Evolutionary conservation across 164 flowering plant genomes (phyloP).

Genomic region (Chimonanthus salicifolius): DNA sequence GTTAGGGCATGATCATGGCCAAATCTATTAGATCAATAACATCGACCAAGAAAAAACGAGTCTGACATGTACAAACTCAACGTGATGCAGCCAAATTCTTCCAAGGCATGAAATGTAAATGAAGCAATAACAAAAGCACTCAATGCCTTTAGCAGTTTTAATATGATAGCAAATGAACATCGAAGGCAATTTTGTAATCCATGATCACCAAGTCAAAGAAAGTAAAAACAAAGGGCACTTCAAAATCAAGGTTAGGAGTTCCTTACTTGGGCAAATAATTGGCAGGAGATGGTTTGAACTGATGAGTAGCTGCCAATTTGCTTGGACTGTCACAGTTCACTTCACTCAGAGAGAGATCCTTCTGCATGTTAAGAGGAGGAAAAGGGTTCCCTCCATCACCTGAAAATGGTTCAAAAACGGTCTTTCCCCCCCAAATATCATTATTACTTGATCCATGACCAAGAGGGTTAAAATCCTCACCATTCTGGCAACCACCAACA

Average conservation of each 20-base stretch:
- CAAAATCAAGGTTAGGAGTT: neutral
- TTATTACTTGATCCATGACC: slow-evolving; percentile 32
- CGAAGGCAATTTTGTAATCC: neutral
- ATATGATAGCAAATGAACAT: neutral
- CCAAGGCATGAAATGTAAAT: neutral
- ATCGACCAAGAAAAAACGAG: no score
- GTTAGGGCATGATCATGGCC: no score
- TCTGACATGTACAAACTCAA: no score
- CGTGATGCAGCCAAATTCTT: no score
- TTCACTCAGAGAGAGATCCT: slow-evolving; percentile 38
- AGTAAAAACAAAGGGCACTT: neutral
- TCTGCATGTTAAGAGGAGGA: slow-evolving; percentile 27
- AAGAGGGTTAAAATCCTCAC: slow-evolving; percentile 31
- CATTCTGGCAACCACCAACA: slow-evolving; percentile 40
- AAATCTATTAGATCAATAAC: no score
- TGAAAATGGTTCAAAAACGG: slow-evolving; percentile 40
- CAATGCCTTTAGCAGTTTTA: neutral
- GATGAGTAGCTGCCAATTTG: slow-evolving; percentile 29
- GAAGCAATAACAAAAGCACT: neutral
- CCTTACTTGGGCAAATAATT: slow-evolving; percentile 73
- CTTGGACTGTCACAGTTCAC: slow-evolving; percentile 37
- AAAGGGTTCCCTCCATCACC: slow-evolving; percentile 32
- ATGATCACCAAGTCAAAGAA: neutral
- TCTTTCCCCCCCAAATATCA: slow-evolving; percentile 55
- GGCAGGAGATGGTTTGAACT: slow-evolving; percentile 43